These are phyloP conservation scores for Phlyctochytrium arcticum DNA, from an alignment of 192 early-diverging fungal genomes.

Conservation along the genomic window DNA sequence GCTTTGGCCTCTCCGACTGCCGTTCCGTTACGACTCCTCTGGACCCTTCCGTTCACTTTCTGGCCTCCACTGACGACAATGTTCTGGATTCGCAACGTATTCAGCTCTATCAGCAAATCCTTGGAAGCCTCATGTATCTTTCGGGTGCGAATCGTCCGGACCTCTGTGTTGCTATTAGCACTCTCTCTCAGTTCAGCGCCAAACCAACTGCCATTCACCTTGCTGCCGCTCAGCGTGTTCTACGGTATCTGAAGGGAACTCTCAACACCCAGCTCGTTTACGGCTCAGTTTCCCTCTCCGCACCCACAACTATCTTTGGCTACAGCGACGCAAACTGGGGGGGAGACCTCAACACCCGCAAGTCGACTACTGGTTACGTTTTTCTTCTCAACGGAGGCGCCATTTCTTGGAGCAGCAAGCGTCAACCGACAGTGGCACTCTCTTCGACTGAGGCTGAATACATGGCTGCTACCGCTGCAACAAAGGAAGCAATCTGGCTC, in stretches of 20 bases:
- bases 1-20: not conserved
- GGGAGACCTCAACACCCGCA: conserved; percentile 17
- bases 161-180: conserved; percentile 1
- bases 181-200: not conserved
- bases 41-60: not conserved
- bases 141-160: conserved; percentile 2
- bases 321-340: conserved; percentile 44
- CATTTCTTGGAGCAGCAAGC: conserved; percentile 19
- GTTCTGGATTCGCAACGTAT: not conserved
- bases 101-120: not conserved
- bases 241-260: conserved; percentile 26
- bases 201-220: not conserved
- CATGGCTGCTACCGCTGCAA: not conserved
- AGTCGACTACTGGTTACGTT: conserved; percentile 33
- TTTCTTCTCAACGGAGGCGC: conserved; percentile 12
- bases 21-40: not conserved
- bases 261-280: not conserved
- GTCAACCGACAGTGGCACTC: conserved; percentile 11
- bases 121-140: conserved; percentile 6
- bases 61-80: not conserved
- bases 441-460: conserved; percentile 33
- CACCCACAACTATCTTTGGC: too few species aligned
- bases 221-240: conserved; percentile 11
- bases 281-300: not conserved
- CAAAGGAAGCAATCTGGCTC: conserved; percentile 16